phyloP scores from a whole-genome alignment of 768 basidiomycete species.

The Amanita subjunquillea region DNA sequence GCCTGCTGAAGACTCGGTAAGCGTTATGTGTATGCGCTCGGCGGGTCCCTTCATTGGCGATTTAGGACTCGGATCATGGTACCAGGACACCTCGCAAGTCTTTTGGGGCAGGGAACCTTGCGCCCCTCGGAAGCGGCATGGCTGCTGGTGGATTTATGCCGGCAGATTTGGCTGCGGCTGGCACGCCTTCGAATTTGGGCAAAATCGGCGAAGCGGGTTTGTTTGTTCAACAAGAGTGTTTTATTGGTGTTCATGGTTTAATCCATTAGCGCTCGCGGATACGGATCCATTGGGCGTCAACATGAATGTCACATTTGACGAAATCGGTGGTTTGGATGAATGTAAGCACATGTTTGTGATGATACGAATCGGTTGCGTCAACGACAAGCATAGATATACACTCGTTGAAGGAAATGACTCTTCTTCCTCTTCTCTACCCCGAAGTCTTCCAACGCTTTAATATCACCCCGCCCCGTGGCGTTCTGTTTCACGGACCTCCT shows the following conservation, averaged over 20 bases:
- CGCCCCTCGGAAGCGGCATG: slow-evolving; percentile 44
- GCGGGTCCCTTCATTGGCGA: background rate
- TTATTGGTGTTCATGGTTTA: slow-evolving; percentile 10
- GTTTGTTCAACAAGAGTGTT: slow-evolving; percentile 14
- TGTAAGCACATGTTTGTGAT: slow-evolving; percentile 31
- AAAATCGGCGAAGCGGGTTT: slow-evolving; percentile 72
- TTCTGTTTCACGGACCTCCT: slow-evolving; percentile 95
- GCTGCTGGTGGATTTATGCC: slow-evolving; percentile 49
- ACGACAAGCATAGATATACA: slow-evolving; percentile 62
- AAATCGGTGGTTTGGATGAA: slow-evolving; percentile 92
- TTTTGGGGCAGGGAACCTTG: slow-evolving; percentile 30
- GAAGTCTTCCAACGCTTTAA: slow-evolving; percentile 93
- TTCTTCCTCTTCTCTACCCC: slow-evolving; percentile 89
- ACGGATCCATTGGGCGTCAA: slow-evolving; percentile 94
- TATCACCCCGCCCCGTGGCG: slow-evolving; percentile 92
- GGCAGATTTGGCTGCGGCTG: slow-evolving; percentile 57
- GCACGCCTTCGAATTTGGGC: slow-evolving; percentile 79
- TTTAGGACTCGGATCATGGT: slow-evolving; percentile 62
- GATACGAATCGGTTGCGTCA: background rate
- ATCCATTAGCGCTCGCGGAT: slow-evolving; percentile 68
- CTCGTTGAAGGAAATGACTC: slow-evolving; percentile 96
- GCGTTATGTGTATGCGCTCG: slow-evolving; percentile 9
- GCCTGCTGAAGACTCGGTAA: slow-evolving; percentile 58
- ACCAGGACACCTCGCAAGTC: slow-evolving; percentile 63
- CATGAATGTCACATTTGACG: slow-evolving; percentile 89